Percentiles rank a stretch among this genome's conserved stretches.
Evolutionary conservation across 768 basidiomycete species (phyloP).

Genomic region (Leccinum subgranulosum): DNA sequence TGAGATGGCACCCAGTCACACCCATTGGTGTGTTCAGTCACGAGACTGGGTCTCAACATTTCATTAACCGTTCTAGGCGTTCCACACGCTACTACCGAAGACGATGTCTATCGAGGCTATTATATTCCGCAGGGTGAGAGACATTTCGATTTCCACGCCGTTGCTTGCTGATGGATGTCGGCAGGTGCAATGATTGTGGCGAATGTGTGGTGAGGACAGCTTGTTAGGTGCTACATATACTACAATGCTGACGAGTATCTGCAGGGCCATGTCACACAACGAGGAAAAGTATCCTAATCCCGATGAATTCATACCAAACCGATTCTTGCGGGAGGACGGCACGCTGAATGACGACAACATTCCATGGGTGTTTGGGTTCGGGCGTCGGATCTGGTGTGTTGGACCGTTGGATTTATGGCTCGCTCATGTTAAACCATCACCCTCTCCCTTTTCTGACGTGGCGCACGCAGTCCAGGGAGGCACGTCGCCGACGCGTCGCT

Average conservation of each 20-base stretch:
- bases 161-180: background rate
- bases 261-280: background rate
- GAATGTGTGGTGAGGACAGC: background rate
- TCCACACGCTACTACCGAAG: background rate
- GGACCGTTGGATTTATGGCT: background rate
- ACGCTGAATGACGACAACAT: background rate
- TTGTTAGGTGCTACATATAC: no score
- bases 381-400: background rate
- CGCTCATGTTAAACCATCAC: no score
- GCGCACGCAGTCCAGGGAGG: no score
- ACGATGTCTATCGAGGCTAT: background rate
- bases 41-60: background rate
- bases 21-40: background rate
- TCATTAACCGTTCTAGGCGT: background rate
- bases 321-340: background rate
- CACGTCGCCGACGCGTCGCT: no score
- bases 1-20: background rate
- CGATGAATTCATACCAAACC: background rate
- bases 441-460: no score
- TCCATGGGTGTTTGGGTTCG: background rate
- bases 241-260: background rate
- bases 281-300: background rate
- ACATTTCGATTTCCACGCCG: accelerated
- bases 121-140: background rate
- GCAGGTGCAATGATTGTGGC: background rate